Evolutionary conservation across 495 filamentous ascomycete species (phyloP).

Genomic region (Penicillium bialowiezense): DNA sequence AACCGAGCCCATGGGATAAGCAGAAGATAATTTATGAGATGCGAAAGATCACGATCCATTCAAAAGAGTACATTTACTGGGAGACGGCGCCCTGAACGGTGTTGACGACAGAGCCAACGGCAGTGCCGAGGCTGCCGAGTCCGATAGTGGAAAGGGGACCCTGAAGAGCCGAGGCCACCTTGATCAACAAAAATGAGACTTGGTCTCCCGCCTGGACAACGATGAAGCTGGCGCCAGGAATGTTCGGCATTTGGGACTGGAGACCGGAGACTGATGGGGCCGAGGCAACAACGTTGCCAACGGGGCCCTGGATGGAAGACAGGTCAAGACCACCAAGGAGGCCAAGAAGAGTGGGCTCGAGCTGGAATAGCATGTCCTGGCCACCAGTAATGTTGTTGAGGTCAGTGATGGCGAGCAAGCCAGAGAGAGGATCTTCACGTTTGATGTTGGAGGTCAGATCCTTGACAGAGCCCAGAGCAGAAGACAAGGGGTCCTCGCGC

Average conservation of each 20-base stretch:
- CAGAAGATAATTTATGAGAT: constrained; percentile 11
- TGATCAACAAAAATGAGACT: constrained; percentile 19
- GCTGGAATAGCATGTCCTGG: constrained; percentile 12
- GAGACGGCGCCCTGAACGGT: neutral
- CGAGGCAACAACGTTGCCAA: constrained; percentile 16
- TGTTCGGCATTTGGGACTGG: constrained; percentile 6
- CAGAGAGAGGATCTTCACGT: constrained; percentile 7
- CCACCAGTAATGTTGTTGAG: constrained; percentile 7
- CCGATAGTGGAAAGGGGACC: constrained; percentile 22
- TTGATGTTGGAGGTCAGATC: constrained; percentile 5
- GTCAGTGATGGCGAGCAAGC: constrained; percentile 18
- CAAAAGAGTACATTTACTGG: constrained; percentile 15
- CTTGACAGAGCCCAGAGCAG: neutral
- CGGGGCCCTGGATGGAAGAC: constrained; percentile 11
- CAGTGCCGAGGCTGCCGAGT: constrained; percentile 13
- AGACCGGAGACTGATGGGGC: constrained; percentile 11
- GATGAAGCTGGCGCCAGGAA: constrained; percentile 17
- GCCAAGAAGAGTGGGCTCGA: constrained; percentile 12
- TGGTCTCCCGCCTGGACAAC: constrained; percentile 17
- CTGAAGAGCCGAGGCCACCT: constrained; percentile 16
- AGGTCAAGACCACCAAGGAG: constrained; percentile 17
- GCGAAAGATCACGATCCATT: constrained; percentile 21
- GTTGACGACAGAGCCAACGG: constrained; percentile 18
- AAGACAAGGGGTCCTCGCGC: neutral
- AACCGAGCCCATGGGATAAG: constrained; percentile 8